phyloP scores from a whole-genome alignment of 1,284 basidiomycete genomes.

The Schizophyllum amplum region DNA sequence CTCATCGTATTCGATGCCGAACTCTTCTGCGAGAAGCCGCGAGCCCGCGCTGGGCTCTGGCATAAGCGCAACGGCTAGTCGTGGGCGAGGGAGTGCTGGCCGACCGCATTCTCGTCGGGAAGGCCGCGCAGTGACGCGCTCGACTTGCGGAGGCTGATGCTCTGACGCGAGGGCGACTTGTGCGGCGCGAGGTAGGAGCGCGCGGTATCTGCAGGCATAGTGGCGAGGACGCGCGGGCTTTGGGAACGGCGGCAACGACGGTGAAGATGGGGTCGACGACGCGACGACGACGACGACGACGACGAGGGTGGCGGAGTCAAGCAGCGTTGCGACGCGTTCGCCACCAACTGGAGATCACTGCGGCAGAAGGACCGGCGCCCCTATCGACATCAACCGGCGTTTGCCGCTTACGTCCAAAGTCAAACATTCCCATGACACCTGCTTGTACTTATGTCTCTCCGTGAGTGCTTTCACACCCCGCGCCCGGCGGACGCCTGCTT shows the following conservation, averaged over 20 bases:
- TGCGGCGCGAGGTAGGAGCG: background rate
- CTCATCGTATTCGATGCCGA: constrained; percentile 80
- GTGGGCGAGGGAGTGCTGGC: constrained; percentile 67
- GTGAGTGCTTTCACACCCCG: no score
- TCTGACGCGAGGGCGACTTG: background rate
- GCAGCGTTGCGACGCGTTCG: background rate
- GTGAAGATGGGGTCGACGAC: background rate
- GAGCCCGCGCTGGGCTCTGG: constrained; percentile 72
- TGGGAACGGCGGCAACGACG: background rate
- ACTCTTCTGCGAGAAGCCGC: constrained; percentile 71
- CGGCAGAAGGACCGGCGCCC: background rate
- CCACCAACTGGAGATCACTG: background rate
- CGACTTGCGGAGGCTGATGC: background rate
- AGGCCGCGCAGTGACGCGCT: background rate
- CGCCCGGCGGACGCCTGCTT: no score
- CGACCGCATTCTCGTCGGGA: constrained; percentile 15
- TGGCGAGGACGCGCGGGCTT: background rate
- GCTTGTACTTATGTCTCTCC: background rate
- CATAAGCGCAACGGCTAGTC: constrained; percentile 78
- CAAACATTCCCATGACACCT: background rate
- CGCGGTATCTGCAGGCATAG: background rate
- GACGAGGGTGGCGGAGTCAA: background rate
- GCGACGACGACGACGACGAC: background rate
- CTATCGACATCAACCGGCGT: background rate
- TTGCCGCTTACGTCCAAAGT: background rate